Base-by-base conservation (phyloP, 1,284 basidiomycete genomes). In the Gomphus bonarii region DNA sequence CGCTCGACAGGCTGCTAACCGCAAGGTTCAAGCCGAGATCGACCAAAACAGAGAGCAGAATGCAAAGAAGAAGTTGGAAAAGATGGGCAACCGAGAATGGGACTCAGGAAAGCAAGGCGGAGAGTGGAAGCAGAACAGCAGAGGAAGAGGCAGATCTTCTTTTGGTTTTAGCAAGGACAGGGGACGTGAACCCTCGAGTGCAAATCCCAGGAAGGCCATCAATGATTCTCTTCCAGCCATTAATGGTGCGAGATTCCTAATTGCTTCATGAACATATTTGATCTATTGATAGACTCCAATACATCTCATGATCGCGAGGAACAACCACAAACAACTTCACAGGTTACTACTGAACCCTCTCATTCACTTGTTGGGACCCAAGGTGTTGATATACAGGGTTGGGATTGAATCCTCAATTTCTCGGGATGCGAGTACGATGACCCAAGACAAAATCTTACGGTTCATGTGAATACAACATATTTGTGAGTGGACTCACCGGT, bases 31-130 rank as follows among this genome's bases (percentile, higher is more conserved):
- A 67, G 78, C 81, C 60, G 72, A 73, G 31, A 72, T 90, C 58
- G 75, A 90, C 65, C 77, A 76, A 38, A 77, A 83, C 38, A 80
- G 87, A 31, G 84, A 86, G 65, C 79, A 85, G 70, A 88, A 85
- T 62, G 86, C 87, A 59, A 79, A 78, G 63, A 73, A 84, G 44
- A 90, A 90, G 72, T 73, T 90, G 77, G 84, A 85, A n/a, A 87
- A 84, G 70, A 74, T 81, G 12, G 79, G 80, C 62, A 80, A 70
- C 59, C 77, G 87, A n/a, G 88, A 91, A 69, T 90, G 87, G 87
- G 87, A 90, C 66, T 82, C 84, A 30, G 82, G 80, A n/a, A 90
- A 90, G 65, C 73, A 78, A 22, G 64, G 72, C 22, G 69, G 67
- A 30, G 73, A 75, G 22, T 74, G 73, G 73, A 49, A 56, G 44